Percentiles rank a stretch among this genome's conserved stretches.
These are phyloP conservation scores for Talaromyces funiculosus DNA, from an alignment of 2,329 filamentous ascomycete genomes.

Conservation along the genomic window DNA sequence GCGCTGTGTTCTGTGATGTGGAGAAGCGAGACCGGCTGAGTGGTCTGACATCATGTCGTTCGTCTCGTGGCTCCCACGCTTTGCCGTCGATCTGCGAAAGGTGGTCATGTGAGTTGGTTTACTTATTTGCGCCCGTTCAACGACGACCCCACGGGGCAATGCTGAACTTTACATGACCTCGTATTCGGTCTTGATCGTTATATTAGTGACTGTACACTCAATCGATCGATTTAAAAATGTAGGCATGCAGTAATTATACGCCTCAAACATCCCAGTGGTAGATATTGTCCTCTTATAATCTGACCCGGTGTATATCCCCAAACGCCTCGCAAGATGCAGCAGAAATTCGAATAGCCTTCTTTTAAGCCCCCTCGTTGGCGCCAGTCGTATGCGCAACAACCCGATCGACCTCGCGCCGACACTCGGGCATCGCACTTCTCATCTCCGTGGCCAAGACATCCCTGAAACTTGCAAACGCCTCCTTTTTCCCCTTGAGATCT, in stretches of 20 bases:
- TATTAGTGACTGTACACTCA: neutral
- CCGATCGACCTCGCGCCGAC: conserved; percentile 48
- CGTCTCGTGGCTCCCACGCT: neutral
- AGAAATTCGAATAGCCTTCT: neutral
- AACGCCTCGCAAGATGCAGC: neutral
- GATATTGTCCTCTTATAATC: neutral
- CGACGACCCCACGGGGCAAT: neutral
- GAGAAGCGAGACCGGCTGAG: neutral
- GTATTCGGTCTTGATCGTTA: neutral
- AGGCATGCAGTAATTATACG: neutral
- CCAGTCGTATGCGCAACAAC: conserved; percentile 39
- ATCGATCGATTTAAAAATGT: neutral
- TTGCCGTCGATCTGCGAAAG: neutral
- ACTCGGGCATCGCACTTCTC: conserved; percentile 53
- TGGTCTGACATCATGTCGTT: neutral
- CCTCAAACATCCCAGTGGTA: neutral
- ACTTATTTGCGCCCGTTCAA: too few relatives aligned
- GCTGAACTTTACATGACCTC: neutral
- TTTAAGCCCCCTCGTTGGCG: neutral
- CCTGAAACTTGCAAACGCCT: conserved; percentile 55
- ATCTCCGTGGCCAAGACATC: conserved; percentile 56
- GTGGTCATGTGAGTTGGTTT: neutral
- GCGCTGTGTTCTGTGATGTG: neutral
- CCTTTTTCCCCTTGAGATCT: conserved; percentile 55
- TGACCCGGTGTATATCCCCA: neutral